These are phyloP conservation scores for Discostella stelligeroides DNA, from an alignment of 108 stramenopile genomes.

Conservation along the genomic window DNA sequence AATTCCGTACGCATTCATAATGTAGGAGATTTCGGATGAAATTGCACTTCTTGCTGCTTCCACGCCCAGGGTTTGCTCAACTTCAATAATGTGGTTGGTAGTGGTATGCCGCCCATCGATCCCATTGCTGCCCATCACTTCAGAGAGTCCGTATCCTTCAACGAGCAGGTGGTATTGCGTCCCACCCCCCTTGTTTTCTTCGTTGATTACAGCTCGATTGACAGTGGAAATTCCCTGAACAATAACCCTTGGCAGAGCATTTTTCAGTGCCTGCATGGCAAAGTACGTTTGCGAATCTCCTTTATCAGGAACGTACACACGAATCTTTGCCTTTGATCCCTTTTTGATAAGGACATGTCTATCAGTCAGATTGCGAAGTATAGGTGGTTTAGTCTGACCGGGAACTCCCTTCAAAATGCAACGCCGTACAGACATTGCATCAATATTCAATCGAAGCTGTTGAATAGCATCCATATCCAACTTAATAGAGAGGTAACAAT, in stretches of 20 bases:
- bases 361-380: slow-evolving; percentile 74
- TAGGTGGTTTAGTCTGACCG: slow-evolving; percentile 74
- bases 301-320: slow-evolving; percentile 84
- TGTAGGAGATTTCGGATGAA: slow-evolving; percentile 92
- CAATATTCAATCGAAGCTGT: slow-evolving; percentile 91
- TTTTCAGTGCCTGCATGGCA: slow-evolving; percentile 92
- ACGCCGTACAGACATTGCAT: slow-evolving; percentile 70
- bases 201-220: slow-evolving; percentile 96
- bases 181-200: slow-evolving; percentile 77
- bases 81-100: slow-evolving; percentile 97
- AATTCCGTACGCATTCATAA: slow-evolving; percentile 96
- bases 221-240: slow-evolving; percentile 96
- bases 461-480: slow-evolving; percentile 92
- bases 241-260: slow-evolving; percentile 89
- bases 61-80: slow-evolving; percentile 92
- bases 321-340: slow-evolving; percentile 74
- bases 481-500: slow-evolving; percentile 88
- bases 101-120: slow-evolving; percentile 89
- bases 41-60: slow-evolving; percentile 97
- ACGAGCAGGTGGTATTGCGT: slow-evolving; percentile 91
- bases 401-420: slow-evolving; percentile 83
- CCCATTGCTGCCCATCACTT: slow-evolving; percentile 96
- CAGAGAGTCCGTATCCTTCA: slow-evolving; percentile 95
- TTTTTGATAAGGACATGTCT: slow-evolving; percentile 72
- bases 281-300: slow-evolving; percentile 72